Percentiles rank a stretch among this genome's conserved stretches.
phyloP scores from a whole-genome alignment of 2,329 filamentous ascomycete genomes.

The Hymenotorrendiella dingleyae region DNA sequence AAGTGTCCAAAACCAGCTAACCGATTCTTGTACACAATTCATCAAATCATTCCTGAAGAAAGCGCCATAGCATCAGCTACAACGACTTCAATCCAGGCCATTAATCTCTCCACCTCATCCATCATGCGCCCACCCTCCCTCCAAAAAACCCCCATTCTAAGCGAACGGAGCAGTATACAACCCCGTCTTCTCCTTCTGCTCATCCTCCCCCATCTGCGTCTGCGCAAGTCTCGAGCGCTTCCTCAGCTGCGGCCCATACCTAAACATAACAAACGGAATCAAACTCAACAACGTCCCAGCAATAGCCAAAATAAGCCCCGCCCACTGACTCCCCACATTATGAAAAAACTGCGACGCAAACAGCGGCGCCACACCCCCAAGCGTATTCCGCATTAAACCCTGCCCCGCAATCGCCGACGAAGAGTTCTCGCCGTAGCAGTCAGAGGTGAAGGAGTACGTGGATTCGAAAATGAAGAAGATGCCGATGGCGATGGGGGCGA shows the following conservation, averaged over 20 bases:
- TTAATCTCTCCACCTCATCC: no score
- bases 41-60: no score
- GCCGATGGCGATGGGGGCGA: conserved; percentile 58
- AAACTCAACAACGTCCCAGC: conserved; percentile 53
- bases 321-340: conserved; percentile 62
- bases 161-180: conserved; percentile 17
- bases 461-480: conserved; percentile 82
- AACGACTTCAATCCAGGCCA: no score
- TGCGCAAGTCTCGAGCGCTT: conserved; percentile 29
- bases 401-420: conserved; percentile 81
- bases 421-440: conserved; percentile 77
- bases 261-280: conserved; percentile 68
- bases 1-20: no score
- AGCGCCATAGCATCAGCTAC: no score
- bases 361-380: conserved; percentile 74
- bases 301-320: conserved; percentile 63
- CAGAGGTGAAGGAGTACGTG: conserved; percentile 85
- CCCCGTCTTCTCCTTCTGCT: conserved; percentile 18
- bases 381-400: conserved; percentile 74
- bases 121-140: no score
- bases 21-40: no score
- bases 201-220: conserved; percentile 13
- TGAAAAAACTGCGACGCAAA: conserved; percentile 69
- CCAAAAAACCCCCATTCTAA: conserved; percentile 2
- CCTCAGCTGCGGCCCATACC: conserved; percentile 46